Evolutionary conservation across 1,284 basidiomycete genomes (phyloP), one percentile per base, ranked within the genome.

Genomic region (Cerioporus squamosus): DNA sequence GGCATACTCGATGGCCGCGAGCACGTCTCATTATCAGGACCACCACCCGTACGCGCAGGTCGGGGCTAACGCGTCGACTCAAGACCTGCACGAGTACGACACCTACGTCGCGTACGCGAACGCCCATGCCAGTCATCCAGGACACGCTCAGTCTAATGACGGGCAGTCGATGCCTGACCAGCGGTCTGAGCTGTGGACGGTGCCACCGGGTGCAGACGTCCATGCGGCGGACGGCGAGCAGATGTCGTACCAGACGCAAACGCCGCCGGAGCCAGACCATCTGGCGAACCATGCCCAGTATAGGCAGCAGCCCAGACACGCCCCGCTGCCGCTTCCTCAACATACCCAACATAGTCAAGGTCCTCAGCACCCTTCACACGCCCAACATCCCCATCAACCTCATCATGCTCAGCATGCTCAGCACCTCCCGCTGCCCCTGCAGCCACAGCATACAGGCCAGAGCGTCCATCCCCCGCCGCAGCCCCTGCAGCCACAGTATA

Each of bases 171-270:
- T 51, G 10, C 55, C 60, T 7, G 48, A 52, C 17, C 61, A 61
- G 14, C 61, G 45, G 24, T 57, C 61, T 12, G 61, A 68, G 23
- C 44, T 64, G 23, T 64, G 64, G 61, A 55, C 53, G 12, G 22
- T 43, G 22, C 40, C 40, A 18, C 40, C 40, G 40, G 40, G 40
- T 43, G 40, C 45, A 54, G 54, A 62, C 15, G 40, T 50, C 33
- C 40, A 43, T 9, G 40, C 22, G 40, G 40, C 17, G 40, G 40
- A 43, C 40, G 40, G 22, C 8, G 40, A 20, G 33, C 33, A 36
- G 33, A 36, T 43, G 40, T 22, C 40, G 40, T 43, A 43, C 40
- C 40, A 31, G 10, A 22, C 24, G n/a, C 51, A 50, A 18, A 22
- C 23, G 1, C 14, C 51, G 5, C 23, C 48, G 26, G 54, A 53